Evolutionary conservation across 179 eudicot genomes (phyloP), one percentile per base, ranked within the genome.

Genomic region (Pouteria campechiana): DNA sequence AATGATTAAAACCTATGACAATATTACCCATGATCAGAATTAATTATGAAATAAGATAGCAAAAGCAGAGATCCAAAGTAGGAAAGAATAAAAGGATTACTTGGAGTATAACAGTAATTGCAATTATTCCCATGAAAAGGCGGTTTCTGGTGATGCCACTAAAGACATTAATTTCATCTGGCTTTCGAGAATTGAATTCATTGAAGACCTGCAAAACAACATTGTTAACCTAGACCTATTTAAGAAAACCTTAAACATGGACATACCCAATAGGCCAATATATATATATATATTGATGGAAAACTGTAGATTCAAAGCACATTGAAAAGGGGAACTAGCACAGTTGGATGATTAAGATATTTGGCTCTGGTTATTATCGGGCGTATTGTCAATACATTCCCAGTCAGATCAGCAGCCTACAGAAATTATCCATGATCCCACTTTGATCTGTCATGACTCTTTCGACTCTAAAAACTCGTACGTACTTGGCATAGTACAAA

Each of bases 401-500:
- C n/a, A n/a, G n/a, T n/a, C n/a, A n/a, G n/a, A n/a, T n/a, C n/a
- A n/a, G n/a, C n/a, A n/a, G n/a, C n/a, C n/a, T n/a, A n/a, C n/a
- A n/a, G n/a, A n/a, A n/a, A n/a, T n/a, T n/a, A n/a, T n/a, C n/a
- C n/a, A n/a, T n/a, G n/a, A n/a, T n/a, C n/a, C n/a, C n/a, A n/a
- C n/a, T n/a, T n/a, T n/a, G n/a, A n/a, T n/a, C n/a, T n/a, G n/a
- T n/a, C n/a, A n/a, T n/a, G n/a, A n/a, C n/a, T n/a, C n/a, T n/a
- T n/a, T n/a, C n/a, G n/a, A n/a, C n/a, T n/a, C n/a, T n/a, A n/a
- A n/a, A n/a, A n/a, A n/a, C n/a, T n/a, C n/a, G n/a, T n/a, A 69
- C 81, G 54, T 75, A 84, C 97, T 64, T 89, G 97, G 55, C 95
- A 85, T 21, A 89, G 45, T 55, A 89, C 97, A 58, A 89, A 89